Base-by-base conservation (phyloP, 352 stramenopile species). In the Peronospora belbahrii region DNA sequence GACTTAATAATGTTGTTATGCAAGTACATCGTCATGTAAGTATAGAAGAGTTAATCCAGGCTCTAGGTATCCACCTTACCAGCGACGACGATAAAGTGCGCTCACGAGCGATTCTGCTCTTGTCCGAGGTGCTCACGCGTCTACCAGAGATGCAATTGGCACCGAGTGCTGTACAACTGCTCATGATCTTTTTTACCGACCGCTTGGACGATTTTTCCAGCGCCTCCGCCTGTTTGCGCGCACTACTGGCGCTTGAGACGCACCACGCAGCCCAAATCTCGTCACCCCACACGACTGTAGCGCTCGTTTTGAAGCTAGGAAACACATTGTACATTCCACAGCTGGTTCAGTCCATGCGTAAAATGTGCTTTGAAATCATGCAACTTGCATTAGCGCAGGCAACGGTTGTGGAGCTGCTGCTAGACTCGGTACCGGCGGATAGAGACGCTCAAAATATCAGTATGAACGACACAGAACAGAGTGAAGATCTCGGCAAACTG, bases 1-100 rank as follows among this genome's bases (percentile, higher is more conserved):
- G 74, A 23, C 67, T 94, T 25, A 94, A 94, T 63, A 90, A 75
- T n/a, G 65, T 94, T 30, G 64, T 94, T 18, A 91, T 94, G 79
- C 79, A 91, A 45, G 73, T 91, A 39, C 79, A 94, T 40, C 79
- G 82, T 35, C 70, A 70, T 17, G 72, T 88, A 45, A 70, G 53
- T 15, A 78, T 94, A 38, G 79, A 94, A 65, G 57, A 69, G 58
- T 70, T 94, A 19, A 86, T 94, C 53, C 69, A 90, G 59, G 65
- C 71, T 46, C 64, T 94, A n/a, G 79, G 78, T 7, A 46, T 53
- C 13, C 68, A 76, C 49, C 62, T 94, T 33, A 94, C 82, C 30
- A 83, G 44, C 58, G 56, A 54, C 0, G 76, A 94, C 57, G 79
- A 91, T 73, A 90, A 89, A 43, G 68, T 82, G 20, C 81, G 85